A percentile compares a stretch with the other conserved stretches of the same genome.
Conservation (phyloP, 306 rosid species). For the Delonix regia region DNA sequence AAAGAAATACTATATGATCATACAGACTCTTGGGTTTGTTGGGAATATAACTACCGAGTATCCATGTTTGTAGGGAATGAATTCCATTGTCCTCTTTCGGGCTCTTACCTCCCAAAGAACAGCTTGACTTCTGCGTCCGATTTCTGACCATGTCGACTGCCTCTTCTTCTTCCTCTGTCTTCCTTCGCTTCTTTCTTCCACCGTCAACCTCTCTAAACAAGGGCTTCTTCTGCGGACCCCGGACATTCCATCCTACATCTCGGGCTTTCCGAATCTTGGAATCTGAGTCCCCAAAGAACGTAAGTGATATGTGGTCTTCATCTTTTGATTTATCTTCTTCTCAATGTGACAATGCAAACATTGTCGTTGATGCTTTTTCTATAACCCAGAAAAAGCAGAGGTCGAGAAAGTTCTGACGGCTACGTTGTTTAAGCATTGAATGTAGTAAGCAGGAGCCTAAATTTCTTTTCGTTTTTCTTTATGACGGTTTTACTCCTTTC, state of each 20-base stretch:
- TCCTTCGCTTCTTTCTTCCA: slow-evolving; percentile 57
- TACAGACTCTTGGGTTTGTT: too few relatives aligned
- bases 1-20: too few relatives aligned
- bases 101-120: neutral
- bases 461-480: too few relatives aligned
- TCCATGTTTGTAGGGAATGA: neutral
- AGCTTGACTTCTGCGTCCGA: slow-evolving; percentile 1
- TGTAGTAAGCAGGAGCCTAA: neutral
- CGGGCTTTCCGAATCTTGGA: slow-evolving; percentile 63
- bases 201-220: slow-evolving; percentile 41
- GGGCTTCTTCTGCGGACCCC: slow-evolving; percentile 50
- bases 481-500: neutral
- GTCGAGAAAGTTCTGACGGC: neutral
- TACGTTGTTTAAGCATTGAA: neutral
- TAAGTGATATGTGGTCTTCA: slow-evolving; percentile 26
- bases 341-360: neutral
- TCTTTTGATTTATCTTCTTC: neutral
- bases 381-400: neutral
- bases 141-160: slow-evolving; percentile 60
- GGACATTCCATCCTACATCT: slow-evolving; percentile 44
- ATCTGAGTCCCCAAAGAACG: slow-evolving; percentile 50
- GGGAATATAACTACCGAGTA: too few relatives aligned
- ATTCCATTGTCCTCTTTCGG: neutral
- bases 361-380: neutral
- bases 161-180: slow-evolving; percentile 53